Evolutionary conservation across 768 basidiomycete genomes (phyloP), one percentile per base, ranked within the genome.

Genomic region (Pilatotrama ljubarskyi): DNA sequence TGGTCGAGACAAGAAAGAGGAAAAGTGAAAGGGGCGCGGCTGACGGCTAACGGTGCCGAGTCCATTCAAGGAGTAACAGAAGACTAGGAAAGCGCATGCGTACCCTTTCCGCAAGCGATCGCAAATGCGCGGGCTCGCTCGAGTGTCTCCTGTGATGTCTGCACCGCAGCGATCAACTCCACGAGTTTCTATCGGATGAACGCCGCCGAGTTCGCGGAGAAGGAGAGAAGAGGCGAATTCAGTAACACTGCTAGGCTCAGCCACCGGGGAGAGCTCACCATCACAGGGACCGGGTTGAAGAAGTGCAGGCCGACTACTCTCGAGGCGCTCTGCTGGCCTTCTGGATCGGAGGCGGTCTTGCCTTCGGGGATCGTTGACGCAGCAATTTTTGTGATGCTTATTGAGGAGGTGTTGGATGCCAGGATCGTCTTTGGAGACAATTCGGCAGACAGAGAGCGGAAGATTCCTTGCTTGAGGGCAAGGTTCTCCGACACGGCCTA

Each of bases 261-360:
- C 25, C 5, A n/a, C 10, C 20, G 15, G 43, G 20, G 43, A 38
- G 7, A 10, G 48, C 83, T 51, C 69, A 92, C 91, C 95, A 97
- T 97, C 32, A 96, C 91, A 2, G 95, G 95, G 4, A 97, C 95
- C 4, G 95, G 95, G 69, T 98, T 96, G 78, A 97, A 96, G 79
- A 95, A 97, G 72, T 96, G 94, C 41, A 96, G 77, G 13, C 88
- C 94, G 51, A 97, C 91, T 40, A 95, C 93, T 46, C 93, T 82
- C 44, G 84, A 78, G 3, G 94, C 83, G 58, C 78, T 83, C 61
- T 74, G 75, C 72, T 80, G 84, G 7, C 88, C 91, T 64, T 81
- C 79, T 36, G 81, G 83, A 62, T 85, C 88, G 7, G 87, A 78
- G 17, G 87, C 76, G 54, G 76, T 77, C 41, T 79, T 69, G 24